Percentiles rank a stretch among this genome's conserved stretches.
These are phyloP conservation scores for Syzygium syzygioides DNA, from an alignment of 441 rosid genomes.

Conservation along the genomic window DNA sequence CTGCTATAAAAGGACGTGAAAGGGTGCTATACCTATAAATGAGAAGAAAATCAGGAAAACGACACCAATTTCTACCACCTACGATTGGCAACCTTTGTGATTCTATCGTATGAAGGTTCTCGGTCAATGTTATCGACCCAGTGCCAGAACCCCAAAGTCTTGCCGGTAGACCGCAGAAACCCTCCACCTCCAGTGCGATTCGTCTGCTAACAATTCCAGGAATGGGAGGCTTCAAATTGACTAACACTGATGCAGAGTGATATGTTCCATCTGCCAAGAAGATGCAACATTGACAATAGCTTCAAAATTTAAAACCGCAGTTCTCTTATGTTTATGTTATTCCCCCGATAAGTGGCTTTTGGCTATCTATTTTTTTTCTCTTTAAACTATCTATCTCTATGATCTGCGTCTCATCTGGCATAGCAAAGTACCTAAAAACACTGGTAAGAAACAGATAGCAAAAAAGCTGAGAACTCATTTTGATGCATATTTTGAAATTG, in stretches of 20 bases:
- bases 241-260: slow-evolving; percentile 59
- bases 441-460: background rate
- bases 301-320: background rate
- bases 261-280: slow-evolving; percentile 63
- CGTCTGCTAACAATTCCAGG: slow-evolving; percentile 88
- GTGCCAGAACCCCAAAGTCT: slow-evolving; percentile 94
- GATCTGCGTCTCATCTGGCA: background rate
- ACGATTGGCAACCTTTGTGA: slow-evolving; percentile 72
- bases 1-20: background rate
- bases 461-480: background rate
- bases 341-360: background rate
- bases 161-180: slow-evolving; percentile 80
- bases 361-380: background rate
- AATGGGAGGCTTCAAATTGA: slow-evolving; percentile 68
- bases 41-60: slow-evolving; percentile 64
- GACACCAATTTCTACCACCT: slow-evolving; percentile 65
- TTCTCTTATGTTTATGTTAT: background rate
- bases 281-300: background rate
- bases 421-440: background rate
- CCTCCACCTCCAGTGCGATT: slow-evolving; percentile 61
- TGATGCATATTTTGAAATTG: background rate
- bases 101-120: slow-evolving; percentile 69
- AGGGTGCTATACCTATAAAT: slow-evolving; percentile 41
- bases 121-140: slow-evolving; percentile 83
- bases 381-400: background rate